A percentile compares a stretch with the other conserved stretches of the same genome.
Evolutionary conservation across 208 protist genomes (phyloP).

Genomic region (Trypanosoma brucei): DNA sequence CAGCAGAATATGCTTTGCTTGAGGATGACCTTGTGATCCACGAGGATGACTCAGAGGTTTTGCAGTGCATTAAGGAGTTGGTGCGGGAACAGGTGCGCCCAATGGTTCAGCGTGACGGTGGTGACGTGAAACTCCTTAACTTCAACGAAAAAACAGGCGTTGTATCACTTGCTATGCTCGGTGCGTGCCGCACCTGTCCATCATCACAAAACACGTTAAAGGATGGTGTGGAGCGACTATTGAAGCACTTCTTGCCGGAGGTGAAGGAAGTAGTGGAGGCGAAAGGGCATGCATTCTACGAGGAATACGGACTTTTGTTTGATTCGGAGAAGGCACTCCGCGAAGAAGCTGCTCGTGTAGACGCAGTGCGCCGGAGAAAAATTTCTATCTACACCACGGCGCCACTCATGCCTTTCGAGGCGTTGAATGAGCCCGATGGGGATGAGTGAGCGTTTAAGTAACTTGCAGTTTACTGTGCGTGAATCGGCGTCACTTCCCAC

Average conservation of each 20-base stretch:
- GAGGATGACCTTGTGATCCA: constrained; percentile 73
- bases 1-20: constrained; percentile 71
- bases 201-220: constrained; percentile 89
- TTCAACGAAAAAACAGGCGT: constrained; percentile 86
- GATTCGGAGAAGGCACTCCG: constrained; percentile 75
- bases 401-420: constrained; percentile 65
- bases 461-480: neutral
- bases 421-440: constrained; percentile 81
- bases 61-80: constrained; percentile 94
- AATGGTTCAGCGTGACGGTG: constrained; percentile 92
- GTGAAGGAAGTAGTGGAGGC: constrained; percentile 77
- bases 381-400: constrained; percentile 43
- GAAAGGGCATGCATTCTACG: constrained; percentile 77
- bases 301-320: constrained; percentile 77
- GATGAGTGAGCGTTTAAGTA: constrained; percentile 28
- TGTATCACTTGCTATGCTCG: constrained; percentile 88
- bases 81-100: constrained; percentile 85
- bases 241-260: constrained; percentile 92
- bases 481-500: too few relatives aligned
- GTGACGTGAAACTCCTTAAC: constrained; percentile 85
- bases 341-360: constrained; percentile 60
- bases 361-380: constrained; percentile 44
- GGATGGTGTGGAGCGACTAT: constrained; percentile 86
- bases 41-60: constrained; percentile 77
- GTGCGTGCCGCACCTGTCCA: constrained; percentile 86